Base-by-base conservation (phyloP, 495 filamentous ascomycete genomes). In the Hyaloscypha hepaticicola region DNA sequence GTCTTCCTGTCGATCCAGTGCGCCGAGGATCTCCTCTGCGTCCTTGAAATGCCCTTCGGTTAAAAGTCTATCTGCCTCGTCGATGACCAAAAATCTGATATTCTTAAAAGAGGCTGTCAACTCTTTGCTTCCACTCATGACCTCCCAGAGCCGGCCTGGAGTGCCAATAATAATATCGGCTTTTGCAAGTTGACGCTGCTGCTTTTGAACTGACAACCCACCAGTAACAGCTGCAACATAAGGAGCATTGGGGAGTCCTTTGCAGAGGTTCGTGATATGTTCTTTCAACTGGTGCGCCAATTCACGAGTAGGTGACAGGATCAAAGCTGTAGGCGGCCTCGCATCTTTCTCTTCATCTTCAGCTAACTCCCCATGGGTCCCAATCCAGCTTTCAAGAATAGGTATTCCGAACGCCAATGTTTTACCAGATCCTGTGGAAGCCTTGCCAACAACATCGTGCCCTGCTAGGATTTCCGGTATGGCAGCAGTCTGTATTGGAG, bases 21-120 rank as follows among this genome's bases (percentile, higher is more conserved):
- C 82, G 59, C 82, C 83, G 14, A 99, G 73, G 41, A 98, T 92
- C 55, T 98, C 88, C 50, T 91, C 87, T 0, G 93, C 85, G 71
- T 99, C 95, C 74, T 97, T 93, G 77, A 96, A 99, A 72, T 96
- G 89, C 3, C 95, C 95, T 71, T 96, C 89, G 61, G 92, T 95
- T 45, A 99, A 78, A 38, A 99, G 80, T 58, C 96, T 83, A 78
- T 99, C 95, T 0, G 96, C 95, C 77, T 99, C 95, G 70, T 99
- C 95, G 5, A 99, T 82, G 0, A 98, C 92, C 2, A 99, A 79
- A 67, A 92, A 97, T 53, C 85, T 81, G 48, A 97, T 87, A 1
- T 79, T 75, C 28, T 66, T 70, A n/a, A 72, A 66, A 5, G 65
- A 56, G 85, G 80, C 64, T 86, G 79, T 64, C 79, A 79, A 61